Evolutionary conservation across 83 land plant species (phyloP), one percentile per base, ranked within the genome.

Genomic region (Larix sibirica): DNA sequence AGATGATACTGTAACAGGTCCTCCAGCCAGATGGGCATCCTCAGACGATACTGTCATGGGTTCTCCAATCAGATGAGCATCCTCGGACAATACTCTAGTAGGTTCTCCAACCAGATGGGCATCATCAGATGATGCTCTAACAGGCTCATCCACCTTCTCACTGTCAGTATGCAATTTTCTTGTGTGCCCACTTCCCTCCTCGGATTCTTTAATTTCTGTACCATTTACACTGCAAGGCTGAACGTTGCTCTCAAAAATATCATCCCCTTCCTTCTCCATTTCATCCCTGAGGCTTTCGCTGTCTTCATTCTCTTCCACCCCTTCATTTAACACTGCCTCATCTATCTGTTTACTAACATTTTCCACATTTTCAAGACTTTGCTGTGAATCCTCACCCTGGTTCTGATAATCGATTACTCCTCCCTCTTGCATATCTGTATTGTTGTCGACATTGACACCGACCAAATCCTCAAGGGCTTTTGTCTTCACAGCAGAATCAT

Each of bases 261-360:
- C 61, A 4, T 21, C 62, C 23, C 33, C 28, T 13, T 77, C 56
- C 17, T 56, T 77, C 3, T 77, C 79, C 6, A n/a, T 58, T 12
- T 50, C 62, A 14, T 56, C 61, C 33, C 62, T 26, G 12, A 2
- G 10, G 62, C 21, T 56, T 26, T 58, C 56, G 54, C 18, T 33
- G 17, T 71, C 60, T 42, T 81, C 63, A 26, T 87, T 82, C 26
- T 59, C 79, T 20, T 84, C 26, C 81, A 13, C 38, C 79, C 20
- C 36, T 23, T 71, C 54, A 42, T 20, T 68, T 10, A 42, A 26
- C 24, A 56, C 31, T 10, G 33, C 77, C 14, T 42, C 75, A 58
- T 86, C 87, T 23, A 64, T 85, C 42, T 50, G 68, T 21, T 77
- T 62, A 17, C 12, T 16, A 31, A 69, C 68, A 16, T 85, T 83